Evolutionary conservation across 495 filamentous ascomycete genomes (phyloP), one percentile per base, ranked within the genome.

Genomic region (Cercophora newfieldiana): DNA sequence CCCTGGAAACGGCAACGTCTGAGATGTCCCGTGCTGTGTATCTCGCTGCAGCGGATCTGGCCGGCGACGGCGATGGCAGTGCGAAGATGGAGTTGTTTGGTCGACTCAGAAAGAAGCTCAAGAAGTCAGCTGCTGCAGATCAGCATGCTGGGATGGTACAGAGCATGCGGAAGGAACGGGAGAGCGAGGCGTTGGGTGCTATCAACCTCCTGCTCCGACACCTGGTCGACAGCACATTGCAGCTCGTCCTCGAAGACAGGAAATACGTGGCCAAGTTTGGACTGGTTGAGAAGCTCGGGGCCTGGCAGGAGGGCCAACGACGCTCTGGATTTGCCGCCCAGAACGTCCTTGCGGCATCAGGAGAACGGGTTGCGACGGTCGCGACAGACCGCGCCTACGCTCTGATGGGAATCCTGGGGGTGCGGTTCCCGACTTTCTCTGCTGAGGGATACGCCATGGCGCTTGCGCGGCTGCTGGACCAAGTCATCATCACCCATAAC

Each of bases 351-450:
- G 69, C 70, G 2, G 67, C 75, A 6, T 71, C 75, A 8, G 75
- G 69, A 30, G 61, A 67, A 44, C 71, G 76, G 8, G 62, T 65
- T 18, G 72, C 73, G 3, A 77, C 78, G 1, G 74, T 75, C 16
- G 64, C 69, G 14, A 75, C 72, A 5, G 78, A 78, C 63, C 59
- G 68, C 16, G 72, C 76, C 2, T 80, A 78, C 33, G 73, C 73
- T 18, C 59, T 80, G 31, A 80, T 80, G 77, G 77, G 78, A 3
- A 68, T 80, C 58, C 67, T 78, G 21, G 76, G 71, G 5, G 78
- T 80, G 3, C 74, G 74, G 18, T 77, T 76, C 60, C 71, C 75
- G 0, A 74, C 75, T 14, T 80, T 78, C 54, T 66, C 70, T 2
- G 78, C 76, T 22, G 78, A 80, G 31, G 78, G 78, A 3, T 69